A percentile compares a stretch with the other conserved stretches of the same genome.
These are phyloP conservation scores for Phaeophleospora eucalypticola DNA, from an alignment of 2,329 filamentous ascomycete genomes.

Conservation along the genomic window DNA sequence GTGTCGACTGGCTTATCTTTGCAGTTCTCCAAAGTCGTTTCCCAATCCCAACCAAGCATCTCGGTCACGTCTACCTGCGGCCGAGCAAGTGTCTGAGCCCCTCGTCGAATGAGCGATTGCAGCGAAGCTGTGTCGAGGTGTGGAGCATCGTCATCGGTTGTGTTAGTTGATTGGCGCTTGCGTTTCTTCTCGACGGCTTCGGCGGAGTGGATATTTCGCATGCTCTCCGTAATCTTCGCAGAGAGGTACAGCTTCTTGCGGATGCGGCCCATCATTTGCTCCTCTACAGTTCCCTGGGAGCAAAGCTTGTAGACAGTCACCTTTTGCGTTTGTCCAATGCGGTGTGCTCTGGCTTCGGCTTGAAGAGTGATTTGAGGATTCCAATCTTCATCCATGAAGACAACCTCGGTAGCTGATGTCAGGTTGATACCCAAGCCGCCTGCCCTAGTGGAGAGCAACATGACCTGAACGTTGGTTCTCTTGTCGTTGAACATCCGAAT, in stretches of 20 bases:
- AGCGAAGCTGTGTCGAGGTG: constrained; percentile 50
- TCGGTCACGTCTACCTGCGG: constrained; percentile 53
- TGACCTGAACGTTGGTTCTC: constrained; percentile 47
- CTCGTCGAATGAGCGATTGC: constrained; percentile 52
- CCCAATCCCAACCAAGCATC: constrained; percentile 56
- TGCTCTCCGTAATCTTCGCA: constrained; percentile 56
- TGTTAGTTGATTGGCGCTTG: constrained; percentile 23
- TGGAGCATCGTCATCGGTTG: constrained; percentile 46
- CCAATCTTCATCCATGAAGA: constrained; percentile 56
- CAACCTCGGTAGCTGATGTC: constrained; percentile 51
- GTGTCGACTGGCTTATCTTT: constrained; percentile 49
- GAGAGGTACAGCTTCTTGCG: constrained; percentile 60
- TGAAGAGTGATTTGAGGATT: constrained; percentile 53
- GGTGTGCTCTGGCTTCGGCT: constrained; percentile 52
- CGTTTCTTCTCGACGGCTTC: constrained; percentile 31
- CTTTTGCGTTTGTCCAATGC: constrained; percentile 52
- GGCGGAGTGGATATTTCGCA: constrained; percentile 50
- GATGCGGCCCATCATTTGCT: constrained; percentile 56
- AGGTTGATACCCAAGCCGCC: constrained; percentile 56
- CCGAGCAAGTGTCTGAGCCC: constrained; percentile 50
- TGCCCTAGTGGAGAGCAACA: constrained; percentile 54
- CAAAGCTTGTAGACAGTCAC: constrained; percentile 56
- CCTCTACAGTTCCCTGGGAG: constrained; percentile 55
- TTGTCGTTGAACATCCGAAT: constrained; percentile 52
- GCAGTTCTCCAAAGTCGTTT: constrained; percentile 52